A percentile compares a stretch with the other conserved stretches of the same genome.
phyloP scores from a whole-genome alignment of 2,329 filamentous ascomycete genomes.

The Pyrenochaeta sp. region DNA sequence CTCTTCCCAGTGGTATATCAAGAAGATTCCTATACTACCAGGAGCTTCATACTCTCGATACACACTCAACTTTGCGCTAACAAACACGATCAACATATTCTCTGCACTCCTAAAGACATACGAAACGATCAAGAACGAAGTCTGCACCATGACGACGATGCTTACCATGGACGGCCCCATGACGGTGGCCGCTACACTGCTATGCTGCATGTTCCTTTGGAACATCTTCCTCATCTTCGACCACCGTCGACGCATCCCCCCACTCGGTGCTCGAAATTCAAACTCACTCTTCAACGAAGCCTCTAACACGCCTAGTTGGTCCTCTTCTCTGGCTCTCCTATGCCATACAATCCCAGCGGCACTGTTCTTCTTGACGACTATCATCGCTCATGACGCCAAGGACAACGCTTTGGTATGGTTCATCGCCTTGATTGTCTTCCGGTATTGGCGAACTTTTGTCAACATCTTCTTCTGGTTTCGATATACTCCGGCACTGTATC shows the following conservation, averaged over 20 bases:
- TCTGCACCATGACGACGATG: neutral
- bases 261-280: too few species aligned
- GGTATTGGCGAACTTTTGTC: slow-evolving; percentile 26
- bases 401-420: slow-evolving; percentile 21
- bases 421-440: slow-evolving; percentile 17
- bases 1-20: too few species aligned
- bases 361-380: slow-evolving; percentile 6
- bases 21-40: too few species aligned
- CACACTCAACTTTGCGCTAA: too few species aligned
- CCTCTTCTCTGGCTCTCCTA: slow-evolving; percentile 10
- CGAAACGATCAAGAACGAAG: neutral
- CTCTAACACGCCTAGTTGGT: neutral
- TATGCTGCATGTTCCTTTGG: slow-evolving; percentile 6
- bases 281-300: too few species aligned
- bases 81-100: too few species aligned
- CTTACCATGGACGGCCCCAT: neutral
- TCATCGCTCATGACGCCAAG: neutral
- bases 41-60: too few species aligned
- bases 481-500: slow-evolving; percentile 24
- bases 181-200: neutral
- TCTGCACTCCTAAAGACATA: too few species aligned
- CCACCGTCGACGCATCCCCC: slow-evolving; percentile 1
- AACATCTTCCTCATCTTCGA: slow-evolving; percentile 14
- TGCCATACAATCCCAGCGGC: slow-evolving; percentile 17
- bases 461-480: slow-evolving; percentile 24